Evolutionary conservation across 1,284 basidiomycete genomes (phyloP).

Genomic region (Ustilago loliicola): DNA sequence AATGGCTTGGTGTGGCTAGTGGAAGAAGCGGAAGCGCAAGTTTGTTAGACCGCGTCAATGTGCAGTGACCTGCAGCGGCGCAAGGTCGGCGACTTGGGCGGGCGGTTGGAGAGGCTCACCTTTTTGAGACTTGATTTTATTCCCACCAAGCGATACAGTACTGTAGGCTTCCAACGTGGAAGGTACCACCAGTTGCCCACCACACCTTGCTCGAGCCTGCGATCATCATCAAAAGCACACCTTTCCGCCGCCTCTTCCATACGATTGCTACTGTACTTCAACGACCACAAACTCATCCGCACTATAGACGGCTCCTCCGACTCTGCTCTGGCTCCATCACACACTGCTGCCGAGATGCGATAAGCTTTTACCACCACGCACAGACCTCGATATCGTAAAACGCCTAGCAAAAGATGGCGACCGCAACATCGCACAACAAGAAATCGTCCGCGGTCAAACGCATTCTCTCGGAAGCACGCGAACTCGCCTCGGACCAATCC

Average conservation of each 20-base stretch:
- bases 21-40: too few relatives aligned
- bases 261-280: not conserved
- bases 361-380: not conserved
- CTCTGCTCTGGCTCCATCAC: not conserved
- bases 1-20: too few relatives aligned
- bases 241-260: not conserved
- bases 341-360: not conserved
- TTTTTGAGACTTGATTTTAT: too few relatives aligned
- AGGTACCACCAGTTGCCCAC: not conserved
- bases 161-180: not conserved
- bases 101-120: not conserved
- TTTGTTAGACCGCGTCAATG: not conserved
- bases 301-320: not conserved
- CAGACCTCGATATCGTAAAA: too few relatives aligned
- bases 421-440: conserved; percentile 58
- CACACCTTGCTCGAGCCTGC: too few relatives aligned
- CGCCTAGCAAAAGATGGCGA: conserved; percentile 29
- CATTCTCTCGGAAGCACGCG: conserved; percentile 94
- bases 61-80: not conserved
- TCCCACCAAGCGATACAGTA: too few relatives aligned
- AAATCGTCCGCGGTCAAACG: conserved; percentile 87
- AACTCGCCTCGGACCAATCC: conserved; percentile 83
- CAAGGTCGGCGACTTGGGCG: not conserved
- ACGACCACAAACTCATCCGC: not conserved
- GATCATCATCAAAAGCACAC: too few relatives aligned